Conservation (phyloP, 176 grass and related monocot genomes). For the Triticum turgidum region DNA sequence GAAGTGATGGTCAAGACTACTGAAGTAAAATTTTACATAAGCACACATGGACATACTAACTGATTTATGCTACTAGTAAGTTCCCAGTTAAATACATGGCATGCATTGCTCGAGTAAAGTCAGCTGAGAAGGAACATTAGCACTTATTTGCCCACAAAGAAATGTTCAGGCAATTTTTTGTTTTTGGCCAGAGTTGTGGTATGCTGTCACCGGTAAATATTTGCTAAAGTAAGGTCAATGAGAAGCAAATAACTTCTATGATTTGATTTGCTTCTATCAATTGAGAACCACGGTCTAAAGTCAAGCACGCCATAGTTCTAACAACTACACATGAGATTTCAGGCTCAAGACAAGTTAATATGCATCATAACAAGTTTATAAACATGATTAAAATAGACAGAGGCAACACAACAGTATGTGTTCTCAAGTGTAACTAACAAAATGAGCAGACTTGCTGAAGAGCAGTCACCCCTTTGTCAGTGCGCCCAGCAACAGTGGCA, state of each 20-base stretch:
- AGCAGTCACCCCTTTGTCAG: constrained; percentile 97
- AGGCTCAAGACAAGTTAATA: background rate
- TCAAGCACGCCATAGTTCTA: background rate
- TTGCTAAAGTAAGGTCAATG: background rate
- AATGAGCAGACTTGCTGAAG: constrained; percentile 99
- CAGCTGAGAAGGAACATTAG: background rate
- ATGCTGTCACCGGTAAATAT: background rate
- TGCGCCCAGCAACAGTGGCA: constrained; percentile 76
- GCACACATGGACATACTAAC: background rate
- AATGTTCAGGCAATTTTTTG: background rate
- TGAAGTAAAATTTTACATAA: background rate
- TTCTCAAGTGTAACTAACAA: constrained; percentile 76
- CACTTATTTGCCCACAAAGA: background rate
- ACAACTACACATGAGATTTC: background rate
- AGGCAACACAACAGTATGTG: background rate
- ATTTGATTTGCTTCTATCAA: background rate
- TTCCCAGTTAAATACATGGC: constrained; percentile 1
- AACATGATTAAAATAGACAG: background rate
- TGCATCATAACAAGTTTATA: constrained; percentile 9
- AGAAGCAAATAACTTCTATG: background rate
- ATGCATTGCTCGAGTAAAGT: background rate
- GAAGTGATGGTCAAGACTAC: background rate
- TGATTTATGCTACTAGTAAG: background rate
- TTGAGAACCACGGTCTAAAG: background rate
- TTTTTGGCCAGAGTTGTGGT: background rate